Base-by-base conservation (phyloP, 257 asterid genomes). In the Striga asiatica region DNA sequence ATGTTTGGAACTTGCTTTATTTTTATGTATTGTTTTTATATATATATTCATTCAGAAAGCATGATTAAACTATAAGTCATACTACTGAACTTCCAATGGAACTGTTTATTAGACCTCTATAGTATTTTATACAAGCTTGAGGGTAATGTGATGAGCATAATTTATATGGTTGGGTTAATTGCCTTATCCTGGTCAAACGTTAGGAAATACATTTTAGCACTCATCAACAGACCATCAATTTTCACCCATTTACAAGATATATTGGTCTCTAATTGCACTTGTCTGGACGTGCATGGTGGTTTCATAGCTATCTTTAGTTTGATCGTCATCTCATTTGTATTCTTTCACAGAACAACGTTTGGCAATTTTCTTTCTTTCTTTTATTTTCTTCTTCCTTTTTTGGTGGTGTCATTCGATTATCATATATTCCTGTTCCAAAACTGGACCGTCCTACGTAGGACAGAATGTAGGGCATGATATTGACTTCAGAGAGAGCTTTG, bases 401-500 rank as follows among this genome's bases (percentile, higher is more conserved):
- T 11, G 2, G 42, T 12, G 13, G 13, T 37, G 13, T 37, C 28
- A n/a, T 47, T 50, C 8, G 4, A 24, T 61, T 55, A 50, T 71
- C 53, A 38, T 62, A 31, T 42, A 69, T 62, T 58, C 53, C 50
- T 38, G 24, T 68, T 18, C 68, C 19, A 58, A 25, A 39, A 37
- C 19, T 64, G 37, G 8, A 72, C 56, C 34, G n/a, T n/a, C 62
- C 68, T 71, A 60, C 47, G 25, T 75, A 60, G 76, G 68, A 59
- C 93, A 89, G 98, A 75, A 64, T 67, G 31, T 70, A 56, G 96
- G 96, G 11, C 95, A 89, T 29, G 69, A 75, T 20, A 73, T 62
- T 50, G 76, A 68, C 64, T 76, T 74, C 71, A 78, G 98, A 76
- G 96, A 79, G 91, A 64, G 67, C 18, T 86, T 80, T 77, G 96